phyloP scores from a whole-genome alignment of 1,284 basidiomycete genomes.

The Leccinum ponderosum region DNA sequence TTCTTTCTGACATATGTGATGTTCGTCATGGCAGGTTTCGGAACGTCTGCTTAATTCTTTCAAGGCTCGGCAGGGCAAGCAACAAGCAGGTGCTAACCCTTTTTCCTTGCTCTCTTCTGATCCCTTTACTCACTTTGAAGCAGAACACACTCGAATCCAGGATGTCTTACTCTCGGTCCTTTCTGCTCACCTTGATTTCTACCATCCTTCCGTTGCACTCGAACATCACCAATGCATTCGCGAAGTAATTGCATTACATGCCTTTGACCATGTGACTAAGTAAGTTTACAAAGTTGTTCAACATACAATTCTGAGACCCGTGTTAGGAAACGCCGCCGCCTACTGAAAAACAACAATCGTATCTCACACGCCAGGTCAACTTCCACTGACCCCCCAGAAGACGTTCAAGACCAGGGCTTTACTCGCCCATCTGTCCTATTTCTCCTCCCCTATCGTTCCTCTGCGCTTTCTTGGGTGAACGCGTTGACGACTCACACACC shows the following conservation, averaged over 20 bases:
- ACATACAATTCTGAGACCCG: slow-evolving; percentile 13
- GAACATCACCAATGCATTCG: slow-evolving; percentile 56
- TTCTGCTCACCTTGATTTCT: slow-evolving; percentile 73
- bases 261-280: slow-evolving; percentile 86
- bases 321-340: slow-evolving; percentile 81
- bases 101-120: not conserved
- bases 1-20: not conserved
- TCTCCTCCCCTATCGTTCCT: slow-evolving; percentile 90
- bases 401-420: slow-evolving; percentile 95
- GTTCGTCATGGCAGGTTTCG: slow-evolving; percentile 47
- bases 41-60: slow-evolving; percentile 62
- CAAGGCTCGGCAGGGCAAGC: slow-evolving; percentile 50
- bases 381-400: slow-evolving; percentile 57
- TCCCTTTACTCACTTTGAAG: slow-evolving; percentile 14
- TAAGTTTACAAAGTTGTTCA: slow-evolving; percentile 35
- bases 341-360: slow-evolving; percentile 95
- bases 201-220: slow-evolving; percentile 61
- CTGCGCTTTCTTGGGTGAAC: slow-evolving; percentile 78
- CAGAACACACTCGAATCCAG: slow-evolving; percentile 59
- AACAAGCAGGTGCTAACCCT: slow-evolving; percentile 47
- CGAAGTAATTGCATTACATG: slow-evolving; percentile 73
- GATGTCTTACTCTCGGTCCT: slow-evolving; percentile 65
- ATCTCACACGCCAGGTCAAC: slow-evolving; percentile 68
- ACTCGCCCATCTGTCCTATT: slow-evolving; percentile 94
- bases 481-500: slow-evolving; percentile 72